Percentiles rank a stretch among this genome's conserved stretches.
Conservation (phyloP, 768 basidiomycete genomes). For the Tylopilus vinaceipallidus region DNA sequence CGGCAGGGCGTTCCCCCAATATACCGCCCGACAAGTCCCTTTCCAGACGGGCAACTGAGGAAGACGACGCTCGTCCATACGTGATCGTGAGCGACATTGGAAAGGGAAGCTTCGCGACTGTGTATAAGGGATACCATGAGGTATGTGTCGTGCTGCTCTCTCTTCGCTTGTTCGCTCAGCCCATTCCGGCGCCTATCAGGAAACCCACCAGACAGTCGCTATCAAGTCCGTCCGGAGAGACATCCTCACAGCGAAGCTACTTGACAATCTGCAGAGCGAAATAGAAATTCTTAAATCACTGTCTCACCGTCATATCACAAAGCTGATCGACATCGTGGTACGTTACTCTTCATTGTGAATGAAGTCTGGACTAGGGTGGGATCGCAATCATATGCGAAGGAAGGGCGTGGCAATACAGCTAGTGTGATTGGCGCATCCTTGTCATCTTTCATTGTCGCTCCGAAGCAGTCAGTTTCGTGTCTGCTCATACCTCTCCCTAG, state of each 20-base stretch:
- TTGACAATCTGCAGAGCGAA: slow-evolving; percentile 98
- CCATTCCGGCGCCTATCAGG: slow-evolving; percentile 41
- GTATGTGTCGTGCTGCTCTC: slow-evolving; percentile 42
- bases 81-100: slow-evolving; percentile 75
- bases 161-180: not conserved
- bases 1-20: slow-evolving; percentile 18
- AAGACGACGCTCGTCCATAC: slow-evolving; percentile 75
- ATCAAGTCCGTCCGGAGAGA: slow-evolving; percentile 92
- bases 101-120: slow-evolving; percentile 94
- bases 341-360: slow-evolving; percentile 20
- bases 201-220: slow-evolving; percentile 76
- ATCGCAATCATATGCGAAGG: not conserved
- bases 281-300: slow-evolving; percentile 95
- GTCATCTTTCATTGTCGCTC: not conserved
- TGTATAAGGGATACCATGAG: slow-evolving; percentile 91
- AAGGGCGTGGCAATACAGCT: not conserved
- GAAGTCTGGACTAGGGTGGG: not conserved
- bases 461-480: not conserved
- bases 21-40: slow-evolving; percentile 30
- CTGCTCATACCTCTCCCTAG: slow-evolving; percentile 36
- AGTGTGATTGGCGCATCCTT: not conserved
- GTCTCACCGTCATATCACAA: slow-evolving; percentile 90
- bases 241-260: slow-evolving; percentile 85
- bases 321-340: slow-evolving; percentile 90
- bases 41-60: slow-evolving; percentile 41